A percentile compares a stretch with the other conserved stretches of the same genome.
These are phyloP conservation scores for Recurvomyces mirabilis DNA, from an alignment of 495 filamentous ascomycete genomes.

Conservation along the genomic window DNA sequence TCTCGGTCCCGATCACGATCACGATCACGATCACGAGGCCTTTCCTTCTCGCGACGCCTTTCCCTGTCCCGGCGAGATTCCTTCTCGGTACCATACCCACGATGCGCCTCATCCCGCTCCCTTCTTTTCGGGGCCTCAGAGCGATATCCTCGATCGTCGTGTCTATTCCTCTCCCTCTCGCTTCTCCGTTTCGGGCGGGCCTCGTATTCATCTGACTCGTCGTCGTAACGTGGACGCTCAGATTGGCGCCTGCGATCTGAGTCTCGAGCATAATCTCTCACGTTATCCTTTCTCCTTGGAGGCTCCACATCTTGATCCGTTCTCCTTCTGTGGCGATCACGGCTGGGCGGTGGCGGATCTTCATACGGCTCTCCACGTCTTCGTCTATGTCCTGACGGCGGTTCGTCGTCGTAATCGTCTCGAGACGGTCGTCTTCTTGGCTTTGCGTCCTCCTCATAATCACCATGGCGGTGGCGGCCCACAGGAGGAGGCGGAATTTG, in stretches of 20 bases:
- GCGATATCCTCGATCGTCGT: slow-evolving; percentile 11
- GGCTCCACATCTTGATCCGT: slow-evolving; percentile 7
- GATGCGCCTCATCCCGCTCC: slow-evolving; percentile 3
- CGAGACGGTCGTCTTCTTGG: background rate
- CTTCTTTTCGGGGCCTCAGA: slow-evolving; percentile 3
- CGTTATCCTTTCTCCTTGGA: slow-evolving; percentile 3
- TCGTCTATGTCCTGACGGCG: background rate
- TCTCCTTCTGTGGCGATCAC: background rate
- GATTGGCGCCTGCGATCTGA: slow-evolving; percentile 1
- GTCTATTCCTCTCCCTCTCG: background rate
- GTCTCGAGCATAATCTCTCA: slow-evolving; percentile 10
- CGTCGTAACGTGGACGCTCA: slow-evolving; percentile 4
- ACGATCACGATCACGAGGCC: background rate
- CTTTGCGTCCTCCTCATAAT: slow-evolving; percentile 4
- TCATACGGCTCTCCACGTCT: background rate
- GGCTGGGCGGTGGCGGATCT: slow-evolving; percentile 1
- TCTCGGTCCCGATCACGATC: background rate
- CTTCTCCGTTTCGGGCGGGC: background rate
- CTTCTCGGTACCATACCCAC: slow-evolving; percentile 2
- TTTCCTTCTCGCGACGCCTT: background rate
- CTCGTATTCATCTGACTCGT: slow-evolving; percentile 4
- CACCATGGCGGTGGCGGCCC: background rate
- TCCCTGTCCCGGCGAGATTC: background rate
- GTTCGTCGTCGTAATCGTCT: background rate
- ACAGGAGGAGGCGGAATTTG: slow-evolving; percentile 6